phyloP scores from a whole-genome alignment of 1,284 basidiomycete species.

The Amylostereum chailletii region DNA sequence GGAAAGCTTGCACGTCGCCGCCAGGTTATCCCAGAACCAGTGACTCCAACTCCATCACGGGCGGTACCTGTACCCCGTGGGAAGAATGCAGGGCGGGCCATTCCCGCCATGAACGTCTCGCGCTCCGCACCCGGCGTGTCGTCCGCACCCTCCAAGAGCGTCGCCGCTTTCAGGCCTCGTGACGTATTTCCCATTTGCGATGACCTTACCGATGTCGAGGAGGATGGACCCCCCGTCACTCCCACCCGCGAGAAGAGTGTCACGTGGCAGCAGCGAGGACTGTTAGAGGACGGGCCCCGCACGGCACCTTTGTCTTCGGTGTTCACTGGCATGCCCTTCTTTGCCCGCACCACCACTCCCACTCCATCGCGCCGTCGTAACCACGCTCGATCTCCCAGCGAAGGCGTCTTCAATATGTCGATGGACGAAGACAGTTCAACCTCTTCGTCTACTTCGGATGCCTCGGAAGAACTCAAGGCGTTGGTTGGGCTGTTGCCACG shows the following conservation, averaged over 20 bases:
- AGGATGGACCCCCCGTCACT: slow-evolving; percentile 23
- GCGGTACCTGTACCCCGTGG: slow-evolving; percentile 36
- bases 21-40: slow-evolving; percentile 23
- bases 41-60: slow-evolving; percentile 30
- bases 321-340: slow-evolving; percentile 31
- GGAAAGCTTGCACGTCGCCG: slow-evolving; percentile 51
- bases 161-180: slow-evolving; percentile 6
- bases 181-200: slow-evolving; percentile 59
- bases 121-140: slow-evolving; percentile 33
- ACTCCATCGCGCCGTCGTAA: slow-evolving; percentile 30
- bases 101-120: slow-evolving; percentile 15
- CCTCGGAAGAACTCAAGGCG: slow-evolving; percentile 30
- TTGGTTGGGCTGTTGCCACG: slow-evolving; percentile 23
- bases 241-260: slow-evolving; percentile 22
- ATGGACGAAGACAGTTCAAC: slow-evolving; percentile 54
- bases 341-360: slow-evolving; percentile 19
- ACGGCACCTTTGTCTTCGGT: slow-evolving; percentile 38
- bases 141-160: slow-evolving; percentile 24
- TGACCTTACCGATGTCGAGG: slow-evolving; percentile 45
- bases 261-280: slow-evolving; percentile 23
- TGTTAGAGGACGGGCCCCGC: slow-evolving; percentile 33
- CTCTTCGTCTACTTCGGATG: slow-evolving; percentile 22
- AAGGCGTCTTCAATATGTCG: slow-evolving; percentile 60
- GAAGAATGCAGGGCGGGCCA: slow-evolving; percentile 8
- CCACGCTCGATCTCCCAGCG: slow-evolving; percentile 53